Base-by-base conservation (phyloP, 371 early-diverging fungal species). In the Synchytrium microbalum region DNA sequence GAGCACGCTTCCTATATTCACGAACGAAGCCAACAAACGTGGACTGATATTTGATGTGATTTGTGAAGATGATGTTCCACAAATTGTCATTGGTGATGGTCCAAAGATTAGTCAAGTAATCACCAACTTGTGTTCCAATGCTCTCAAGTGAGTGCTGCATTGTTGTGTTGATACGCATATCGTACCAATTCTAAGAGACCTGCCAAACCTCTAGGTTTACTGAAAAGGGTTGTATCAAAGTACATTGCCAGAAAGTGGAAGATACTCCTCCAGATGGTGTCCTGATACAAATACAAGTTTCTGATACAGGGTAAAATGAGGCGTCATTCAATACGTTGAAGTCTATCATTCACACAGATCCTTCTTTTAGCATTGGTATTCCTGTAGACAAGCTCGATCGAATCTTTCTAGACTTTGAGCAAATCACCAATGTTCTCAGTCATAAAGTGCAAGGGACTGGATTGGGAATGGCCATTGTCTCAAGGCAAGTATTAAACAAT, bases 231-330 rank as follows among this genome's bases (percentile, higher is more conserved):
- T 38, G 10, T 10, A 38, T 38, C 19, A 38, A 5, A 5, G 24
- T 55, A 24, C 13, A 8, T 13, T 55, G 56, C 28, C 5, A n/a
- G 25, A 28, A 25, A 24, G 25, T 55, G 8, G 56, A 55, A 28
- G 28, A 55, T 8, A 55, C 23, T n/a, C n/a, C n/a, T n/a, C 8
- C 23, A 24, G 56, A 28, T 55, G 13, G 13, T 55, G 56, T 55
- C 5, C 13, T 8, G 8, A 25, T n/a, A 5, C 13, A 55, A 24
- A 55, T 55, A 25, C 13, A 8, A 28, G 56, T 55, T 24, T 8
- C 56, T 8, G 56, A 55, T 55, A 55, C 56, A 25, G 56, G 56
- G 51, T 51, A 51, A 14, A n/a, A 14, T 13, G 51, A n/a, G 51
- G 14, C n/a, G n/a, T n/a, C n/a, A n/a, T n/a, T n/a, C n/a, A n/a